Evolutionary conservation across 495 filamentous ascomycete species (phyloP).

Genomic region (Aspergillus asperescens): DNA sequence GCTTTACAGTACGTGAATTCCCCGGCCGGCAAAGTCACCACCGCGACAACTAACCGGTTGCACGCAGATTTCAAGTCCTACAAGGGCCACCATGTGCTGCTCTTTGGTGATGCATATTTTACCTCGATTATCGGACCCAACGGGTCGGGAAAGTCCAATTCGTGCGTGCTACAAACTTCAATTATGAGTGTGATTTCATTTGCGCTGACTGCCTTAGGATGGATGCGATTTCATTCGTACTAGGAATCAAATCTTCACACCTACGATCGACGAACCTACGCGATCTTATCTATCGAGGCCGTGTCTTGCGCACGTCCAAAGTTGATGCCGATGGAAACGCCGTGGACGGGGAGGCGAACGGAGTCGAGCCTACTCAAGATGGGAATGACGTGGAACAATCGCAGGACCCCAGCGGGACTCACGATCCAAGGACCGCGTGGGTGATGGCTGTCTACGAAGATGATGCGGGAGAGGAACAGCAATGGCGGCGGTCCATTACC

Average conservation of each 20-base stretch:
- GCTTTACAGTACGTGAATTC: slow-evolving; percentile 68
- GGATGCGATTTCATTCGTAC: slow-evolving; percentile 98
- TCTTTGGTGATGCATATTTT: slow-evolving; percentile 98
- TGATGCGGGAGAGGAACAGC: slow-evolving; percentile 89
- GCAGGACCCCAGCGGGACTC: slow-evolving; percentile 49
- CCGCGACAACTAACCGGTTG: slow-evolving; percentile 3
- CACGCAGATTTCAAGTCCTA: slow-evolving; percentile 95
- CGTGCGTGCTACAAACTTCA: slow-evolving; percentile 52
- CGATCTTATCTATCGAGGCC: slow-evolving; percentile 93
- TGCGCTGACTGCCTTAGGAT: slow-evolving; percentile 55
- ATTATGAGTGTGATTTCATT: background rate
- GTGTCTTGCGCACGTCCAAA: slow-evolving; percentile 84
- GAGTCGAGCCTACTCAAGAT: slow-evolving; percentile 41
- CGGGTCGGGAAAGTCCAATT: slow-evolving; percentile 99
- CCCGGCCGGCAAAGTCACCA: background rate
- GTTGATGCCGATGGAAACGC: slow-evolving; percentile 82
- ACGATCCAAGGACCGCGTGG: slow-evolving; percentile 90
- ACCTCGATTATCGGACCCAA: slow-evolving; percentile 99
- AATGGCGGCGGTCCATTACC: slow-evolving; percentile 94
- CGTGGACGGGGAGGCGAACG: slow-evolving; percentile 48
- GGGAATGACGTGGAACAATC: slow-evolving; percentile 35
- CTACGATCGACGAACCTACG: slow-evolving; percentile 90
- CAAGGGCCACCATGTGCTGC: slow-evolving; percentile 86
- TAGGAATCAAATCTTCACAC: slow-evolving; percentile 97
- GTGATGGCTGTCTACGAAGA: slow-evolving; percentile 99